Evolutionary conservation across 805 yeast species (phyloP).

Genomic region (Lachancea meyersii): DNA sequence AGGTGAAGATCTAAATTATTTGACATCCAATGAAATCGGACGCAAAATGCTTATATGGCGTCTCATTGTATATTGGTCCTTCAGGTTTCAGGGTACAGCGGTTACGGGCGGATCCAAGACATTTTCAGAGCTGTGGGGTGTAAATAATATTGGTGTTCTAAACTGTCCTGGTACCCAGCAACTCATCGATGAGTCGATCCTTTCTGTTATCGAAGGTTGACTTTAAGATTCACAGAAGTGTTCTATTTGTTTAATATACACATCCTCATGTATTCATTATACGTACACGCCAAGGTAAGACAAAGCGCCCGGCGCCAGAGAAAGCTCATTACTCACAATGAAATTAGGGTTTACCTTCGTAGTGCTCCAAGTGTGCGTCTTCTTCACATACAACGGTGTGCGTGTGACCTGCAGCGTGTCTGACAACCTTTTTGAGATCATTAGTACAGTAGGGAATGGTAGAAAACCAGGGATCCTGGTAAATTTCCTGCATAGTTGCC

Average conservation of each 20-base stretch:
- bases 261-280: constrained; percentile 3
- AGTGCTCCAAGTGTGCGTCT: constrained; percentile 40
- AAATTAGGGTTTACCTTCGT: constrained; percentile 24
- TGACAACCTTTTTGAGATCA: constrained; percentile 35
- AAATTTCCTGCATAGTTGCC: constrained; percentile 60
- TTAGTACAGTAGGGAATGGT: constrained; percentile 58
- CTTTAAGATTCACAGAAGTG: neutral
- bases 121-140: constrained; percentile 35
- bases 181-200: constrained; percentile 5
- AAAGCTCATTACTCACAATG: neutral
- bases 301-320: neutral
- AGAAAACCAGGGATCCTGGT: constrained; percentile 64
- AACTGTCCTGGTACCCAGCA: constrained; percentile 22
- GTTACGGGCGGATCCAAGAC: constrained; percentile 22
- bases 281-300: neutral
- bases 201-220: neutral
- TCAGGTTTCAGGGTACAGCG: constrained; percentile 32
- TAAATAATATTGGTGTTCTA: constrained; percentile 23
- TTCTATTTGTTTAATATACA: neutral
- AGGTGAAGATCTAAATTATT: constrained; percentile 28
- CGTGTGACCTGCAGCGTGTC: constrained; percentile 43
- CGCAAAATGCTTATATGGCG: constrained; percentile 36
- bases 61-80: constrained; percentile 37
- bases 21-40: constrained; percentile 35
- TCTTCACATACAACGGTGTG: constrained; percentile 47